These are phyloP conservation scores for Malassezia caprae DNA, from an alignment of 1,284 basidiomycete genomes.

Conservation along the genomic window DNA sequence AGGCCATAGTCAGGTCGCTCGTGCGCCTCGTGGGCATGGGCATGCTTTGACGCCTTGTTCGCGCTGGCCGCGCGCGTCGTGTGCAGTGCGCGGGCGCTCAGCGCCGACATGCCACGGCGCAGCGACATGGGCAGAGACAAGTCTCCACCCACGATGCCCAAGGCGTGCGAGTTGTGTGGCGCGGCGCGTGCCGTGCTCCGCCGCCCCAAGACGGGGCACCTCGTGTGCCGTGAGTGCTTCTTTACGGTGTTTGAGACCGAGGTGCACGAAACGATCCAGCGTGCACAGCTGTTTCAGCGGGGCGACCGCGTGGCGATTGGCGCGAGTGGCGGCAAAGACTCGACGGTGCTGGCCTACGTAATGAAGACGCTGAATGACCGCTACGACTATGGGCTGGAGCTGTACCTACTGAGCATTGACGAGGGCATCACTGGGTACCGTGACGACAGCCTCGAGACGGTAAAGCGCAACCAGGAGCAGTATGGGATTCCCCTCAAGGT, in stretches of 20 bases:
- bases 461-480: slow-evolving; percentile 91
- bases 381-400: slow-evolving; percentile 79
- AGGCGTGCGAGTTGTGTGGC: slow-evolving; percentile 64
- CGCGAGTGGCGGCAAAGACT: slow-evolving; percentile 97
- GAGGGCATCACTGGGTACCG: slow-evolving; percentile 97
- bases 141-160: slow-evolving; percentile 51
- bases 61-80: background rate
- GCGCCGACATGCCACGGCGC: background rate
- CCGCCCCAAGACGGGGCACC: slow-evolving; percentile 91
- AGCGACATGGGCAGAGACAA: background rate
- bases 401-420: slow-evolving; percentile 91
- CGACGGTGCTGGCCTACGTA: slow-evolving; percentile 91
- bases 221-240: slow-evolving; percentile 89
- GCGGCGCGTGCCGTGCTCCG: slow-evolving; percentile 75
- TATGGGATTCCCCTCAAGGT: slow-evolving; percentile 93
- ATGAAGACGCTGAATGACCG: slow-evolving; percentile 91
- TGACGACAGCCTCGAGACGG: slow-evolving; percentile 96
- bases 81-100: background rate
- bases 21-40: slow-evolving; percentile 10
- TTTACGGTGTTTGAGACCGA: slow-evolving; percentile 97
- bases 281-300: slow-evolving; percentile 62
- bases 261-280: slow-evolving; percentile 83
- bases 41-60: background rate
- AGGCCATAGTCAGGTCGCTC: slow-evolving; percentile 11
- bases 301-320: slow-evolving; percentile 94